phyloP scores from a whole-genome alignment of 257 asterid genomes.

The Rauvolfia tetraphylla region DNA sequence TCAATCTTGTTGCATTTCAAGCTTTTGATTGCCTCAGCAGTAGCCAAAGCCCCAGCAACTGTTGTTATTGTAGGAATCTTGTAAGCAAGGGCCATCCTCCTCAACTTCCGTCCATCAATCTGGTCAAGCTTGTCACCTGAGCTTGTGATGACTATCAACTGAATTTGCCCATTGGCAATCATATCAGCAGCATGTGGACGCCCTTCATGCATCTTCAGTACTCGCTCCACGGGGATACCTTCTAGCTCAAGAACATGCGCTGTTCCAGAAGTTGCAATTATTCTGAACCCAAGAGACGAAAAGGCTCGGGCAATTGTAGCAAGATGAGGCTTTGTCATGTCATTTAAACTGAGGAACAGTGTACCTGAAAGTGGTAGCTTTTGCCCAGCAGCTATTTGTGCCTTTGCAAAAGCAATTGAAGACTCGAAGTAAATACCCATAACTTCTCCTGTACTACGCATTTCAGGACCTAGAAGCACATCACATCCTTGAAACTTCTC shows the following conservation, averaged over 20 bases:
- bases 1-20: conserved; percentile 67
- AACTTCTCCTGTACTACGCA: conserved; percentile 99
- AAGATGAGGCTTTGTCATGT: conserved; percentile 69
- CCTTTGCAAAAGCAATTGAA: conserved; percentile 88
- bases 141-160: conserved; percentile 92
- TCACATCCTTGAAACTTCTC: conserved; percentile 97
- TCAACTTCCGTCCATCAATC: conserved; percentile 79
- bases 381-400: conserved; percentile 93
- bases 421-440: conserved; percentile 72
- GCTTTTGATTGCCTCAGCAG: conserved; percentile 92
- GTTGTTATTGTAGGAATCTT: conserved; percentile 96
- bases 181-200: conserved; percentile 88
- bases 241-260: conserved; percentile 70
- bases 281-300: conserved; percentile 50
- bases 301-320: conserved; percentile 67
- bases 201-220: conserved; percentile 93
- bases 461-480: conserved; percentile 90
- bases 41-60: conserved; percentile 92
- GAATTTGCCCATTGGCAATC: conserved; percentile 83
- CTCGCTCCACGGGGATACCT: conserved; percentile 70
- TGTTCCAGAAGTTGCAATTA: conserved; percentile 91
- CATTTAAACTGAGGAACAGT: conserved; percentile 77
- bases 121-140: conserved; percentile 80
- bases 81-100: conserved; percentile 92
- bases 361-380: conserved; percentile 83